A percentile compares a stretch with the other conserved stretches of the same genome.
phyloP scores from a whole-genome alignment of 441 rosid species.

The Lepidium campestre region DNA sequence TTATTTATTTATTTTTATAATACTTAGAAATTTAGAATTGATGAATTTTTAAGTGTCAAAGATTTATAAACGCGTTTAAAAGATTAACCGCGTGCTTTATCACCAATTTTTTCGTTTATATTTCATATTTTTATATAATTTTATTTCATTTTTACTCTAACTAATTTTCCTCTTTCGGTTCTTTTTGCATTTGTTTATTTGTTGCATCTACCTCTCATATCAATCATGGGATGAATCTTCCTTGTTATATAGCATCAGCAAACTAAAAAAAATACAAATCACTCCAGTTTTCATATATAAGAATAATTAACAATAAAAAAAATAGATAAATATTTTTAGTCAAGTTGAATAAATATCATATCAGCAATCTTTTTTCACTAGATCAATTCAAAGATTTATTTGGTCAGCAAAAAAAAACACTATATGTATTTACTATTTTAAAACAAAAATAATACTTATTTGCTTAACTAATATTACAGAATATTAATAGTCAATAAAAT shows the following conservation, averaged over 20 bases:
- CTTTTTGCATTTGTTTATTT: neutral
- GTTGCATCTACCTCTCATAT: neutral
- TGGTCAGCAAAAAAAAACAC: no score
- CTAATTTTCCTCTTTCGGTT: neutral
- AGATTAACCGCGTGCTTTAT: conserved; percentile 1
- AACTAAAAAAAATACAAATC: no score
- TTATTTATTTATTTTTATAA: neutral
- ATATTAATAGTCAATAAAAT: no score
- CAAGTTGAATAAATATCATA: no score
- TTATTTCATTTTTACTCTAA: neutral
- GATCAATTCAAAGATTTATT: no score
- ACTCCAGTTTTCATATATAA: no score
- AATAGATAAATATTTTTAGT: no score
- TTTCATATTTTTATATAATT: neutral
- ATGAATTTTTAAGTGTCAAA: neutral
- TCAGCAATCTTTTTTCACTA: no score
- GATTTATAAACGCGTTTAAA: neutral
- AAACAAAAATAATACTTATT: no score
- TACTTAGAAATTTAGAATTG: neutral
- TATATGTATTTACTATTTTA: no score
- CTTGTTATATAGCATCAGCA: neutral
- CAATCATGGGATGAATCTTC: neutral
- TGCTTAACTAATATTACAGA: no score
- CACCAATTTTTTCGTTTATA: neutral
- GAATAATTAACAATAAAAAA: no score